Evolutionary conservation across 805 yeast genomes (phyloP), one percentile per base, ranked within the genome.

Genomic region (Pichia nakasei): DNA sequence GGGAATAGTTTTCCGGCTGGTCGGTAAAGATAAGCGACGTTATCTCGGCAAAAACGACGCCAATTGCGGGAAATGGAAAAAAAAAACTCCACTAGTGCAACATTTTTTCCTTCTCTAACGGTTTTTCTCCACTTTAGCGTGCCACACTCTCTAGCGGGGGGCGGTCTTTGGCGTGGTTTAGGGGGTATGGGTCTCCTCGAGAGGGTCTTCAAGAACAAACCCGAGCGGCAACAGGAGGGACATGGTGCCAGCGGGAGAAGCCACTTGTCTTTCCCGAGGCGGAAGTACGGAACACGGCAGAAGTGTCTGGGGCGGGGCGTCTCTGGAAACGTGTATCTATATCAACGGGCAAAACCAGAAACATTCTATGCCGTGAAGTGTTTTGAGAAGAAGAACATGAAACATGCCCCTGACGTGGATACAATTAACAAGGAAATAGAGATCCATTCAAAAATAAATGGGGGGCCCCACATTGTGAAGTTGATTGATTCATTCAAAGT

Each of bases 311-410:
- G 45, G 5, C 34, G 41, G 9, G 50, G 50, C 1, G 27, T 34
- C 9, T 35, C 50, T 2, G 29, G 40, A 19, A 39, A 36, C 3
- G 50, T 47, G 2, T 41, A 42, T 29, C 35, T 45, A 2, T 41
- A 47, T 26, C 36, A 35, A 17, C 13, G 11, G 22, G 3, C 6
- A 2, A 8, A 19, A 20, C 3, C 17, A 12, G 12, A 32, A 0
- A 44, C 43, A 5, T 26, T 33, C 1, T 58, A 43, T 46, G 83
- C 78, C 0, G 62, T 76, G 3, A 78, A 78, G 53, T 59, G 60
- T 1, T 75, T 72, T 55, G 62, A 60, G 29, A 46, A 58, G 3
- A 61, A 55, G 6, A 52, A 63, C 44, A 77, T 74, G 50, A 46
- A 66, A 3, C 60, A 58, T 31, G 35, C 48, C n/a, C 76, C 70